phyloP scores from a whole-genome alignment of 78 protist genomes.

The Guillardia theta region DNA sequence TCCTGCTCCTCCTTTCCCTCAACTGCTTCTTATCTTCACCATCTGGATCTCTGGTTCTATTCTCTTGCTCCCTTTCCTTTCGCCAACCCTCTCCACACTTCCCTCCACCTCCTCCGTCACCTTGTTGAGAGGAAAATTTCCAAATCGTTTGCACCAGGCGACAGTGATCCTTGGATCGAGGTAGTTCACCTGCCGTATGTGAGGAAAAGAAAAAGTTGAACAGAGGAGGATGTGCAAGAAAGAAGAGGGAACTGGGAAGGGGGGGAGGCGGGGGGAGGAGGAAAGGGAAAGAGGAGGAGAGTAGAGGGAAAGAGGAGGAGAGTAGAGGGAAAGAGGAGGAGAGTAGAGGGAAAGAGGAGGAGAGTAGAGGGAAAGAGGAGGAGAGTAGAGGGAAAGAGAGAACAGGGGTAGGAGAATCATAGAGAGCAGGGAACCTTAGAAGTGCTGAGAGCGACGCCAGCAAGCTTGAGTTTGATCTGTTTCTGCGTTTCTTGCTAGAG shows the following conservation, averaged over 20 bases:
- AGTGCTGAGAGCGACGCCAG: conserved; percentile 83
- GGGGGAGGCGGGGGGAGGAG: neutral
- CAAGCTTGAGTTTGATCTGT: conserved; percentile 42
- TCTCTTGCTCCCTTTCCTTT: neutral
- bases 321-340: neutral
- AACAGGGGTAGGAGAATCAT: neutral
- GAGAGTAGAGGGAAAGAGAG: neutral
- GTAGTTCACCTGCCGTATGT: conserved; percentile 91
- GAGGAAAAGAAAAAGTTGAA: too few species aligned
- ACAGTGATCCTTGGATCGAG: conserved; percentile 96
- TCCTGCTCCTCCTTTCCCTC: neutral
- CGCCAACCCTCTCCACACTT: neutral
- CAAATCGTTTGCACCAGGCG: conserved; percentile 85
- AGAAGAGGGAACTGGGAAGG: neutral
- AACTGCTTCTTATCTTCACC: neutral
- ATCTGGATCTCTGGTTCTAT: neutral
- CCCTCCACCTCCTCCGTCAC: neutral
- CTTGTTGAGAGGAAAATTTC: neutral
- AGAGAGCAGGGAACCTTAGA: conserved; percentile 56
- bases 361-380: neutral
- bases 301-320: neutral
- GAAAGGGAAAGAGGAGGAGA: neutral
- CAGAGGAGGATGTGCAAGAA: too few species aligned
- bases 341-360: neutral
- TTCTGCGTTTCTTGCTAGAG: neutral